Evolutionary conservation across 2,329 filamentous ascomycete species (phyloP), one percentile per base, ranked within the genome.

Genomic region (Sporothrix pallida): DNA sequence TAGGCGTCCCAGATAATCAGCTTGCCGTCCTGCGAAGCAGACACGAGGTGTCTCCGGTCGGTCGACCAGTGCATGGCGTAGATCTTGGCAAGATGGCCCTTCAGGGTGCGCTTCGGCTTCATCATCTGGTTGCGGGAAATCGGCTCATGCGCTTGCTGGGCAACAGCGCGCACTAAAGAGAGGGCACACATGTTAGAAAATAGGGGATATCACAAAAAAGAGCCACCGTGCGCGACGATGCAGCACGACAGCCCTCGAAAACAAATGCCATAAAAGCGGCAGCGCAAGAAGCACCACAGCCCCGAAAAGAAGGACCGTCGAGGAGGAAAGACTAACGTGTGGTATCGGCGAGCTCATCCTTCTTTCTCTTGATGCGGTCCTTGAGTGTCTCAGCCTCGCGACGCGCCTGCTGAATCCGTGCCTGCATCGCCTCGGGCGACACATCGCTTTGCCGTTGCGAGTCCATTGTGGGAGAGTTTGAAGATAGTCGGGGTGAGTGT

Each of bases 61-160:
- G 96, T 99, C 48, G 96, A 98, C 96, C 96, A 99, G 87, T 99
- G 96, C 96, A 99, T 99, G 80, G 96, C 96, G 84, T 99, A 99
- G 80, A 99, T 99, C 87, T 99, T 99, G 80, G 96, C 96, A 78
- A 99, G 86, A 88, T 99, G 96, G 78, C 96, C 96, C 87, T 98
- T 98, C 78, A 99, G 88, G 70, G 95, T 98, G 80, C 94, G 93
- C 87, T 97, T 96, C 77, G 95, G 93, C 88, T 96, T 97, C 96
- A 99, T 98, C 81, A 95, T 89, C 82, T 90, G 88, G 83, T 97
- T 96, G 84, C 93, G 92, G 77, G 95, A 94, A 79, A 99, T 90
- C 78, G 93, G 87, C 83, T 98, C 96, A 83, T 97, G 95, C 77
- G 95, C 92, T 85, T 95, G 93, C 82, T 94, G 91, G 80, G 96